Conservation (phyloP, 2,329 filamentous ascomycete genomes). For the Nemania sp. region DNA sequence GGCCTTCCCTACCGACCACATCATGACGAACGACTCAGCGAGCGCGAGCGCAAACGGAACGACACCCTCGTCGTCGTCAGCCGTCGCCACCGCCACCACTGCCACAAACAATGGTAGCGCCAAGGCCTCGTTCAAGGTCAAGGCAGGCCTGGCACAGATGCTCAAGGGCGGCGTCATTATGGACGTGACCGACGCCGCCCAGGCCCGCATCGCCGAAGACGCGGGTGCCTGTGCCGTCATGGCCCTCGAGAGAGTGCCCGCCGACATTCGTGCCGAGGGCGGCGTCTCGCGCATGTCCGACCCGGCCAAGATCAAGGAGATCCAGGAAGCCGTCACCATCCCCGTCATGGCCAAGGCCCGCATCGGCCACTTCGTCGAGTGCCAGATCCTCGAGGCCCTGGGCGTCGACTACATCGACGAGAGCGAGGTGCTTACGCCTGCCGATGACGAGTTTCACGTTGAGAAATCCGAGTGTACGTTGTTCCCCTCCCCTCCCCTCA, state of each 20-base stretch:
- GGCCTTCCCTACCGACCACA: not conserved
- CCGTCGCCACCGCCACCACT: conserved; percentile 41
- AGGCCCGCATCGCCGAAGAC: conserved; percentile 96
- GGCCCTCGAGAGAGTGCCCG: conserved; percentile 96
- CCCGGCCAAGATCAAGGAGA: conserved; percentile 90
- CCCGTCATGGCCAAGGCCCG: conserved; percentile 99
- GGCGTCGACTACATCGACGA: conserved; percentile 99
- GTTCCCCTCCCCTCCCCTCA: too few species aligned
- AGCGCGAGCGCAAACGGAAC: conserved; percentile 13
- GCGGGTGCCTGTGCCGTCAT: conserved; percentile 96
- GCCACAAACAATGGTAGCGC: conserved; percentile 38
- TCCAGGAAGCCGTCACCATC: conserved; percentile 92
- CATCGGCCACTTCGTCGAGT: conserved; percentile 98
- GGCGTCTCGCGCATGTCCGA: conserved; percentile 98
- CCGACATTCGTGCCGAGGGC: conserved; percentile 90
- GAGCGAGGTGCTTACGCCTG: conserved; percentile 94
- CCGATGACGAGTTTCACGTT: conserved; percentile 88
- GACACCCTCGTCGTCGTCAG: conserved; percentile 28
- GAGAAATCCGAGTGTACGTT: conserved; percentile 71
- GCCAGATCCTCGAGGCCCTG: conserved; percentile 94
- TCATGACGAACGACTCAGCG: conserved; percentile 25
- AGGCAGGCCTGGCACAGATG: conserved; percentile 96
- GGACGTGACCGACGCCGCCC: conserved; percentile 93
- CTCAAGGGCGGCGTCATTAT: conserved; percentile 99
- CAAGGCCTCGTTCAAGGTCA: conserved; percentile 76